Evolutionary conservation across 495 filamentous ascomycete species (phyloP).

Genomic region (Cercophora scortea): DNA sequence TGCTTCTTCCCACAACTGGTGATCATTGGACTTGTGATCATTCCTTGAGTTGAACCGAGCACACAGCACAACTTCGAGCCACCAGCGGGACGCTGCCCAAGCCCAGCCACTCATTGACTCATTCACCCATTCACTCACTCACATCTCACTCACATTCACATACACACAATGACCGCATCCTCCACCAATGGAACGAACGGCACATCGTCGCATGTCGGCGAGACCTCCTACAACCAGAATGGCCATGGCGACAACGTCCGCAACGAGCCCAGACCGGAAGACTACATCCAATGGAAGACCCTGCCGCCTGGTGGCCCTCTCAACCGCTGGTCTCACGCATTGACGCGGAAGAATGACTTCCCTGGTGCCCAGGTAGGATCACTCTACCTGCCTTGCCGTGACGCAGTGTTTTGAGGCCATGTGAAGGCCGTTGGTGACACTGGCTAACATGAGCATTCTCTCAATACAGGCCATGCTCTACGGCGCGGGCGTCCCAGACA

Average conservation of each 20-base stretch:
- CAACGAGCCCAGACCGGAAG: conserved; percentile 31
- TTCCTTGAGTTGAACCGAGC: too few species aligned
- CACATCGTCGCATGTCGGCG: conserved; percentile 20
- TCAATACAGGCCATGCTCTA: conserved; percentile 79
- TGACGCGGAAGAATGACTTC: conserved; percentile 70
- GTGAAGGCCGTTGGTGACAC: neutral
- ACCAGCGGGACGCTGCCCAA: too few species aligned
- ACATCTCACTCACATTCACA: neutral
- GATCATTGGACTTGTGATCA: too few species aligned
- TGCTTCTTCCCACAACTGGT: too few species aligned
- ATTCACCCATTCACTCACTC: neutral
- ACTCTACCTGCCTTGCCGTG: neutral
- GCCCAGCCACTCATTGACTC: too few species aligned
- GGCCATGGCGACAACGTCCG: conserved; percentile 1
- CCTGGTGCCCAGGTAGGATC: conserved; percentile 74
- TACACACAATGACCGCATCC: neutral
- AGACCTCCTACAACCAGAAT: neutral
- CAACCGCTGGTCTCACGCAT: conserved; percentile 40
- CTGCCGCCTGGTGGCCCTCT: conserved; percentile 34
- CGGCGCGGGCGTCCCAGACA: conserved; percentile 80
- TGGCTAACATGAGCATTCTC: conserved; percentile 2
- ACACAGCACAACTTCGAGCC: too few species aligned
- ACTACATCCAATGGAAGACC: conserved; percentile 38
- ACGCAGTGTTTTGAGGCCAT: neutral
- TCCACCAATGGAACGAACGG: neutral